Base-by-base conservation (phyloP, 2,329 filamentous ascomycete genomes). In the Cyphellophora europaea region DNA sequence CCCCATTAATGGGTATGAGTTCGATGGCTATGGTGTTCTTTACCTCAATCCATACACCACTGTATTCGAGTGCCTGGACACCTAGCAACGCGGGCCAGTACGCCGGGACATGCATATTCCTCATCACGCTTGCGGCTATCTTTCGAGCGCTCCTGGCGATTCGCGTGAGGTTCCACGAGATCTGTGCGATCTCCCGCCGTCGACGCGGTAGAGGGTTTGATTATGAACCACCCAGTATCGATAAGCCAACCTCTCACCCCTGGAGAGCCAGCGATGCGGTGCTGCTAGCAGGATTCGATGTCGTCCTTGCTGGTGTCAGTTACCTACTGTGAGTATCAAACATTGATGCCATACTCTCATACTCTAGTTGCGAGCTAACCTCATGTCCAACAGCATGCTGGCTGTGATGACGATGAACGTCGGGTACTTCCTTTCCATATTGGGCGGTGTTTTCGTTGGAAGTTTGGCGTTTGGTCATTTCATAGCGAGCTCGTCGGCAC, bases 331-430 rank as follows among this genome's bases (percentile, higher is more conserved):
- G 62, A 72, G 84, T 76, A 25, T 31, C n/a, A n/a, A n/a, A n/a
- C 14, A 33, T 33, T 35, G 38, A 12, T 12, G 14, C 19, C n/a
- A 35, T 12, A 19, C n/a, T 3, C 13, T 27, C 14, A 25, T 19
- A 29, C 4, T 25, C n/a, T n/a, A n/a, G n/a, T n/a, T n/a, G n/a
- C 14, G 13, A 14, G 19, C 30, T 29, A 13, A 28, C n/a, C 23
- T 19, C n/a, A 27, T 13, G 23, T 33, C 13, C 11, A 27, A 21
- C 49, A 93, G 87, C 41, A 94, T 93, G 87, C 63, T 93, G 61
- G 83, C 82, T 11, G 81, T 93, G 53, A 93, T 91, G 84, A 87
- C 83, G 2, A 75, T 84, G 65, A 89, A 89, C 49, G 72, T 89
- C n/a, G 84, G 83, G 11, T 89, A 89, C 55, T 88, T 89, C 56